Conservation (phyloP, 2,329 filamentous ascomycete species). For the Ophiostoma sp. region DNA sequence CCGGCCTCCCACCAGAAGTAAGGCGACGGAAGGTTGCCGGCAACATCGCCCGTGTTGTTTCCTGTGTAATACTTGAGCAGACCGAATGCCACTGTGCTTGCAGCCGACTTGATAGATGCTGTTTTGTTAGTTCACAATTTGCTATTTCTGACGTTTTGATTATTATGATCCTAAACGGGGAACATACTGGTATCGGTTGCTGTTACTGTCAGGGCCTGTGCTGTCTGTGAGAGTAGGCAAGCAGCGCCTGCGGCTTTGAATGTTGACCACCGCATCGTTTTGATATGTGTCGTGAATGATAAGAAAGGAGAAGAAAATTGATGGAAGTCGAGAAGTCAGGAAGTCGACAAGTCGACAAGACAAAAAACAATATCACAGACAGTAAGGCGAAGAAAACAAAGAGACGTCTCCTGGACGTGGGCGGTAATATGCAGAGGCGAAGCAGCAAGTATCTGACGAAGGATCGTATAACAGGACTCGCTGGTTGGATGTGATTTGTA, state of each 20-base stretch:
- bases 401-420: conserved; percentile 11
- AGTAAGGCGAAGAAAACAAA: background rate
- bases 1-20: conserved; percentile 76
- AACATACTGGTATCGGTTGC: conserved; percentile 21
- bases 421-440: background rate
- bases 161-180: background rate
- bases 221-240: conserved; percentile 24
- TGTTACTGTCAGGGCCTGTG: conserved; percentile 23
- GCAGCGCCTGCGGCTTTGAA: conserved; percentile 20
- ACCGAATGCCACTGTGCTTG: conserved; percentile 39
- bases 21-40: conserved; percentile 53
- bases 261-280: conserved; percentile 15
- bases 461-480: background rate
- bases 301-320: background rate
- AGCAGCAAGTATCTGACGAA: background rate
- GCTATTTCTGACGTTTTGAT: conserved; percentile 28
- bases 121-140: too few relatives aligned
- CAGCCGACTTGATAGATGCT: conserved; percentile 46
- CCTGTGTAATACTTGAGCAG: conserved; percentile 47
- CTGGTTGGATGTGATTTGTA: background rate
- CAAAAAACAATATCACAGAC: background rate
- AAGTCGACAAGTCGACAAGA: too few relatives aligned
- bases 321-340: background rate
- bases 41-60: conserved; percentile 53
- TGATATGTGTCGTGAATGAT: background rate